Percentiles rank a stretch among this genome's conserved stretches.
Evolutionary conservation across 164 flowering plant genomes (phyloP).

Genomic region (Aristolochia fimbriata): DNA sequence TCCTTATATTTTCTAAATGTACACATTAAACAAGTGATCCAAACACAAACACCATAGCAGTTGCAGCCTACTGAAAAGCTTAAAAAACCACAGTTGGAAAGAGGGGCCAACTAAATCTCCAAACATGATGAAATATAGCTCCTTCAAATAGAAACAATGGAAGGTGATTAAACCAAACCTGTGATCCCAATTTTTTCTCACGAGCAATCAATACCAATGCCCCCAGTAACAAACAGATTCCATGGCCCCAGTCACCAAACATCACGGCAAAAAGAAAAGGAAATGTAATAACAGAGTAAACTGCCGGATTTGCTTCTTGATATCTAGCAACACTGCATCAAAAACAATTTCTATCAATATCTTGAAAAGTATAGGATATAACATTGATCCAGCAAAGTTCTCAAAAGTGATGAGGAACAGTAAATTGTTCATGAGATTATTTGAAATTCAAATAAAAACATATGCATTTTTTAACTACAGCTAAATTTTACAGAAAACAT

Average conservation of each 20-base stretch:
- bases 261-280: constrained; percentile 99
- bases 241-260: constrained; percentile 99
- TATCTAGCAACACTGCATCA: constrained; percentile 84
- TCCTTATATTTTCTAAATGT: too few relatives aligned
- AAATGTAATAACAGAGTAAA: constrained; percentile 79
- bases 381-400: too few relatives aligned
- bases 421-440: not conserved
- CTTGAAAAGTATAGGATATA: constrained; percentile 1
- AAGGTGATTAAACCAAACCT: constrained; percentile 32
- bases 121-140: too few relatives aligned
- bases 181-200: constrained; percentile 59
- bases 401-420: not conserved
- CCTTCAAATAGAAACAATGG: not conserved
- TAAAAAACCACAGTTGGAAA: too few relatives aligned
- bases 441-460: not conserved
- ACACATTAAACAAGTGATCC: too few relatives aligned
- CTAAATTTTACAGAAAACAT: too few relatives aligned
- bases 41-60: too few relatives aligned
- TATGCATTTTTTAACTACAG: too few relatives aligned
- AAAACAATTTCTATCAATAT: constrained; percentile 9
- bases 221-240: constrained; percentile 82
- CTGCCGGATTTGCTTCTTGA: constrained; percentile 97
- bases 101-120: too few relatives aligned
- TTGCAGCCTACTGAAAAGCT: too few relatives aligned
- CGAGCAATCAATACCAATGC: constrained; percentile 70